Evolutionary conservation across 2,329 filamentous ascomycete species (phyloP).

Genomic region (Microdochium trichocladiopsis): DNA sequence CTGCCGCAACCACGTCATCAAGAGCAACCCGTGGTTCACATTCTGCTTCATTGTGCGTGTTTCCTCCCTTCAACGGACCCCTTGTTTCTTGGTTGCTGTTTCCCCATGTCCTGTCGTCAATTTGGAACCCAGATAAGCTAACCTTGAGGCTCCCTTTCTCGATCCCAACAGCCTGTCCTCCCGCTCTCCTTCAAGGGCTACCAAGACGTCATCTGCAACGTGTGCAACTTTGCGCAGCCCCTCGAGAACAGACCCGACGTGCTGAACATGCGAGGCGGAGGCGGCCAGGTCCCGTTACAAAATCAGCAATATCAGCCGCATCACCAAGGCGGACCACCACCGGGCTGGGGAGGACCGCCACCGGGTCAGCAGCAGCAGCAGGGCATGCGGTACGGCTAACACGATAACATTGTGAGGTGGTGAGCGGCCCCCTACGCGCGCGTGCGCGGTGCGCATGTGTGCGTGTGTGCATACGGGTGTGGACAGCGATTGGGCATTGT

Average conservation of each 20-base stretch:
- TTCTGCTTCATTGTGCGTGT: slow-evolving; percentile 64
- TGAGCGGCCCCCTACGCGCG: no score
- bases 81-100: background rate
- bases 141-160: background rate
- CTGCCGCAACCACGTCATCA: slow-evolving; percentile 59
- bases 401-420: no score
- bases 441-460: no score
- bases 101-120: no score
- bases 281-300: slow-evolving; percentile 25
- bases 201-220: slow-evolving; percentile 63
- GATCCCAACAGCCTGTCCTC: slow-evolving; percentile 50
- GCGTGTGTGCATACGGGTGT: no score
- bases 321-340: slow-evolving; percentile 19
- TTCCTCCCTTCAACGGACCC: background rate
- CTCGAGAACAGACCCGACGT: slow-evolving; percentile 51
- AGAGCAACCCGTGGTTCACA: slow-evolving; percentile 67
- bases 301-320: slow-evolving; percentile 24
- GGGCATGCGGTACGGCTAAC: slow-evolving; percentile 16
- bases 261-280: slow-evolving; percentile 41
- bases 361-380: slow-evolving; percentile 11
- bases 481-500: no score
- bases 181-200: slow-evolving; percentile 63
- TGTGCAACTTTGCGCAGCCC: slow-evolving; percentile 71
- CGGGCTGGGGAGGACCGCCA: slow-evolving; percentile 9
- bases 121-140: background rate